These are phyloP conservation scores for Polytrichum formosum DNA, from an alignment of 225 moss, liverwort and hornwort species.

Conservation along the genomic window DNA sequence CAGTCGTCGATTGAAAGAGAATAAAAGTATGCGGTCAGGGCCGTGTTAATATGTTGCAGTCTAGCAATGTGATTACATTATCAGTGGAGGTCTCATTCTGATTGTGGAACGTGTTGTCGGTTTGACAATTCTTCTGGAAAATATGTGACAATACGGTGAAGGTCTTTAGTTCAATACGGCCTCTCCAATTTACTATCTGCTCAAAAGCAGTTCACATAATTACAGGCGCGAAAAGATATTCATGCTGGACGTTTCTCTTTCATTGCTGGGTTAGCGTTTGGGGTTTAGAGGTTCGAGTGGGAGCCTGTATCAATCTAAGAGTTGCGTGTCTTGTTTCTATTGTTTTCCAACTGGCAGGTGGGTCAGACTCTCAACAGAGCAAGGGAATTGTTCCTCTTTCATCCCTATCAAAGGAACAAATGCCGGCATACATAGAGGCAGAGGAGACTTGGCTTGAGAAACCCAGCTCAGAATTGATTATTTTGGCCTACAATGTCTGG, in stretches of 20 bases:
- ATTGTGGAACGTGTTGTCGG: too few relatives aligned
- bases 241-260: neutral
- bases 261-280: neutral
- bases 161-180: neutral
- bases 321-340: neutral
- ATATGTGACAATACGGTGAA: neutral
- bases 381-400: conserved; percentile 28
- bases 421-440: conserved; percentile 39
- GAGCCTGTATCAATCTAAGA: neutral
- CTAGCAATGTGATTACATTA: too few relatives aligned
- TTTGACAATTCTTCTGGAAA: neutral
- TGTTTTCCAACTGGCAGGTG: conserved; percentile 1
- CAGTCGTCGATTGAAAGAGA: neutral
- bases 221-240: neutral
- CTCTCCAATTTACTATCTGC: neutral
- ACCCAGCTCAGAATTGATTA: conserved; percentile 43
- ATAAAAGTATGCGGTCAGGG: neutral
- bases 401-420: conserved; percentile 37
- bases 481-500: conserved; percentile 95
- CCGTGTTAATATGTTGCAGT: neutral
- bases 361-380: conserved; percentile 15
- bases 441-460: conserved; percentile 57
- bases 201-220: neutral
- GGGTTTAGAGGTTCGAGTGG: neutral
- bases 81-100: too few relatives aligned